Evolutionary conservation across 2,329 filamentous ascomycete species (phyloP).

Genomic region (Ophiostoma triangulosporum): DNA sequence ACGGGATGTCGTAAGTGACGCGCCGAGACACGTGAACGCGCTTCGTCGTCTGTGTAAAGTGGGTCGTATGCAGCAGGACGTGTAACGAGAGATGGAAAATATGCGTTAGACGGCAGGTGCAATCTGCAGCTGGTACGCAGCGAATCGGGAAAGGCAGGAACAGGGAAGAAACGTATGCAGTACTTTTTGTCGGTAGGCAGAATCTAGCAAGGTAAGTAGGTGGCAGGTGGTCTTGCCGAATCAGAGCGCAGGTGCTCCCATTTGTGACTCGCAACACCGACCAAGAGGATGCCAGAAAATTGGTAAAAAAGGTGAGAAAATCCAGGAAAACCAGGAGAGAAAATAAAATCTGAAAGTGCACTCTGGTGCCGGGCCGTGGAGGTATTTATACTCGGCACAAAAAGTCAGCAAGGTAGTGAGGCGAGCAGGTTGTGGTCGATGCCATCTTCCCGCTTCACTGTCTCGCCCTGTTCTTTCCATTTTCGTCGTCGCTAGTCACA

Average conservation of each 20-base stretch:
- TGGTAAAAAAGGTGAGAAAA: neutral
- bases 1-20: slow-evolving; percentile 3
- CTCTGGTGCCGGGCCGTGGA: slow-evolving; percentile 11
- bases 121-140: neutral
- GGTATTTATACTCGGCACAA: slow-evolving; percentile 23
- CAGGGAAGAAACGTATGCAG: neutral
- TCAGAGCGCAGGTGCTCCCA: neutral
- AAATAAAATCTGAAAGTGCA: neutral
- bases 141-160: slow-evolving; percentile 4
- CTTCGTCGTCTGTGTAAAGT: neutral
- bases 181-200: neutral
- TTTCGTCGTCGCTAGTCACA: neutral
- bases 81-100: neutral
- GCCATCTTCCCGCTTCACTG: neutral
- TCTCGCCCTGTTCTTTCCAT: neutral
- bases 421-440: neutral
- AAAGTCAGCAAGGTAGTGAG: neutral
- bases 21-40: slow-evolving; percentile 16
- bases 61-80: neutral
- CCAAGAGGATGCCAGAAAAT: neutral
- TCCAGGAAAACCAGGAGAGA: neutral
- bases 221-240: neutral
- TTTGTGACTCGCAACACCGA: neutral
- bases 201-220: no score
- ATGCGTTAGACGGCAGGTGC: neutral